Evolutionary conservation across 345 rosid species (phyloP), one percentile per base, ranked within the genome.

Genomic region (Lepidium didymum): DNA sequence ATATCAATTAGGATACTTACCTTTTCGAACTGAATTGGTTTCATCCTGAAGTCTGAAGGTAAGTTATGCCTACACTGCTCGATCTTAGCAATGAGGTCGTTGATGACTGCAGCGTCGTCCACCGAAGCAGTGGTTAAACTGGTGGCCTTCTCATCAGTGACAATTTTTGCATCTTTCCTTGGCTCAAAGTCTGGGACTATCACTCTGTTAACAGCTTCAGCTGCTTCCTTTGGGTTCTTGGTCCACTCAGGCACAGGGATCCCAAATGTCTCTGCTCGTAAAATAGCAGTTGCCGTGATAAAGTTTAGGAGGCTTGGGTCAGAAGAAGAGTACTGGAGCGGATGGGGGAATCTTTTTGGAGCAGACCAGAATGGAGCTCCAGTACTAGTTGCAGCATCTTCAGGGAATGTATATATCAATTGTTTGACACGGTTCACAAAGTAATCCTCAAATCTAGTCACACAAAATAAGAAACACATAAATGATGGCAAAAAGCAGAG

Each of bases 191-290:
- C 85, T 14, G 89, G 92, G 34, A 87, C 89, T 9, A 81, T 75
- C 75, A 87, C 86, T 56, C 79, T 81, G 54, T 76, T 75, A 50
- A 83, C 81, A 56, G 92, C 87, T 57, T 80, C 84, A 7, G 85
- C 85, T 37, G 84, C 67, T 74, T 49, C 81, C 72, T 71, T 70
- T 6, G 87, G 75, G 75, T 70, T 40, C 76, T 81, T 89, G 34
- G 76, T 87, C 94, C 92, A 86, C 53, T 87, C 89, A 46, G 96
- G 96, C 23, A 89, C 59, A 5, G 89, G 84, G 53, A 91, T 82
- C 45, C 96, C 97, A 74, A 87, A 91, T 29, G 87, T 84, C 67
- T 89, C 92, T 8, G 97, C 96, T 59, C 92, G 83, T 57, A 91
- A 66, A 23, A 89, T 83, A 19, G 97, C 87, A 60, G 86, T 87